These are phyloP conservation scores for Nothopassalora personata DNA, from an alignment of 2,329 filamentous ascomycete species.

Conservation along the genomic window DNA sequence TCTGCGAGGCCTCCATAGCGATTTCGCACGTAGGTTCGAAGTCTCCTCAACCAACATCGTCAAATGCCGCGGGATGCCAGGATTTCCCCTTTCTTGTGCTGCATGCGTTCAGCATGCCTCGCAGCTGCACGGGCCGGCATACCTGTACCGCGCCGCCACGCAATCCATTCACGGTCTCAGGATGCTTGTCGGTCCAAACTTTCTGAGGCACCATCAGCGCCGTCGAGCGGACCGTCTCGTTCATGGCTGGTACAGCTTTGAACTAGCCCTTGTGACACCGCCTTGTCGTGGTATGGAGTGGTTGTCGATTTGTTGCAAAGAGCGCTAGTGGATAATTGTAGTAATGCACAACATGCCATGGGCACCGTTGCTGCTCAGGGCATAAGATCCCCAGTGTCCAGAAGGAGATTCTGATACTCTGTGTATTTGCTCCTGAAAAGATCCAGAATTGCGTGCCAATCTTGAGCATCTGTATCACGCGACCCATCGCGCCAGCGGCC, in stretches of 20 bases:
- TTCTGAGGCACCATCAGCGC: conserved; percentile 13
- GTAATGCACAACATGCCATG: neutral
- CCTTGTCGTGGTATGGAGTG: conserved; percentile 5
- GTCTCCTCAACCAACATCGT: neutral
- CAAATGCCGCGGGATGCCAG: neutral
- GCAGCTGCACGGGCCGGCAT: conserved; percentile 10
- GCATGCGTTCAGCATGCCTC: conserved; percentile 7
- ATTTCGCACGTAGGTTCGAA: neutral
- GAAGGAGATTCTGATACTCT: neutral
- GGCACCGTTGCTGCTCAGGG: neutral
- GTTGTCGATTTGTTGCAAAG: neutral
- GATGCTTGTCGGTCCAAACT: conserved; percentile 14
- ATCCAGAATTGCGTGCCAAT: neutral
- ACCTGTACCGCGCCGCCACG: conserved; percentile 16
- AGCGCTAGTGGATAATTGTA: neutral
- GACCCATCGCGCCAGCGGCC: neutral
- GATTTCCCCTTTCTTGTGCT: neutral
- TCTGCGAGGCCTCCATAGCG: neutral
- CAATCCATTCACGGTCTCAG: conserved; percentile 14
- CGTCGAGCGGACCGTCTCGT: conserved; percentile 18
- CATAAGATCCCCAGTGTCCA: neutral
- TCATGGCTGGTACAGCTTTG: conserved; percentile 12
- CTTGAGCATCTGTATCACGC: neutral
- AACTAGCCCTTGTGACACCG: conserved; percentile 10
- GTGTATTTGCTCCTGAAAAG: neutral